Evolutionary conservation across 1,139 yeast species (phyloP).

Genomic region (Kurtzmaniella quercitrusa): DNA sequence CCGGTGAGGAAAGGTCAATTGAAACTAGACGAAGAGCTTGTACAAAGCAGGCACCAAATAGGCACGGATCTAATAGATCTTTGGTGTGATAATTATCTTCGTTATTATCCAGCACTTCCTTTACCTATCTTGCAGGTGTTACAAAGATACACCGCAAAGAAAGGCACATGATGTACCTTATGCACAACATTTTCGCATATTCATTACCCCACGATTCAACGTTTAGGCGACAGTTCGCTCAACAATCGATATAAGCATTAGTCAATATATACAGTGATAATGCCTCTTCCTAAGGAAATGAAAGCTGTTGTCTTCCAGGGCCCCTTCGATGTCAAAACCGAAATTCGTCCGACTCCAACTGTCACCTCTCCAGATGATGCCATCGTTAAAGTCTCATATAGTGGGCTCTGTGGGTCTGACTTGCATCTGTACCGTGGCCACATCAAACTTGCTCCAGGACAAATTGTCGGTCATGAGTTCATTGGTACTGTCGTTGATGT

Average conservation of each 20-base stretch:
- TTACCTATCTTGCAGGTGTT: conserved; percentile 5
- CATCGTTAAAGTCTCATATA: conserved; percentile 46
- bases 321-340: conserved; percentile 41
- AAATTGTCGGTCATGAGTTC: conserved; percentile 50
- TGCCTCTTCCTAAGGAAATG: conserved; percentile 29
- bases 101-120: conserved; percentile 10
- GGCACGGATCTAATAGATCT: conserved; percentile 3
- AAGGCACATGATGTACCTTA: not conserved
- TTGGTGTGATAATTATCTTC: conserved; percentile 4
- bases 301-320: conserved; percentile 56
- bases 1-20: conserved; percentile 16
- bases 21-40: conserved; percentile 13
- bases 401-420: conserved; percentile 63
- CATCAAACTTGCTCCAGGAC: conserved; percentile 37
- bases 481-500: conserved; percentile 37
- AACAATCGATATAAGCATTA: no score
- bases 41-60: conserved; percentile 9
- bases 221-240: not conserved
- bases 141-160: conserved; percentile 8
- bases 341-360: conserved; percentile 40
- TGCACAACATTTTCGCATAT: not conserved
- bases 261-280: conserved; percentile 3
- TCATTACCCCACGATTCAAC: not conserved
- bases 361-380: conserved; percentile 42
- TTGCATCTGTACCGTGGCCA: conserved; percentile 59